Evolutionary conservation across 2,329 filamentous ascomycete genomes (phyloP).

Genomic region (Fusarium albosuccineum): DNA sequence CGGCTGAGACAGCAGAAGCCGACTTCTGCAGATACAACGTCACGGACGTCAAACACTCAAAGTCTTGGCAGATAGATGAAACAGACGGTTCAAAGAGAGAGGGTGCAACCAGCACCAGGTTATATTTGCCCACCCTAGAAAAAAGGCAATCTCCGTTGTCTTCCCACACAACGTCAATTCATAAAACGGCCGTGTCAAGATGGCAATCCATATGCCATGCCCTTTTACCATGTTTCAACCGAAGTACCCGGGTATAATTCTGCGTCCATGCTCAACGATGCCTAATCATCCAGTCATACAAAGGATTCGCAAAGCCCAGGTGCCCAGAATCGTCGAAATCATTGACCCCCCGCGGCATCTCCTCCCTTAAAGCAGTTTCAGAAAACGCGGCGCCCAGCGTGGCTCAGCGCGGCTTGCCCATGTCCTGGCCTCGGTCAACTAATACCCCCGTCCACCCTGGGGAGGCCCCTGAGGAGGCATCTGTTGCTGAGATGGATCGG

Average conservation of each 20-base stretch:
- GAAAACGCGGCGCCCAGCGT: conserved; percentile 5
- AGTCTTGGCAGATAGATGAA: background rate
- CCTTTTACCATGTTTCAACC: conserved; percentile 44
- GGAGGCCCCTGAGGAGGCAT: conserved; percentile 54
- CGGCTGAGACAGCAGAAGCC: too few species aligned
- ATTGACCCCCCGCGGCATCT: conserved; percentile 28
- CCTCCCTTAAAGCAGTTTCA: conserved; percentile 16
- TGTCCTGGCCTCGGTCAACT: conserved; percentile 31
- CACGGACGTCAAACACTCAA: background rate
- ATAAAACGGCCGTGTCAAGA: conserved; percentile 47
- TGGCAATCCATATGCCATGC: conserved; percentile 42
- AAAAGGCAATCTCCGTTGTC: conserved; percentile 25
- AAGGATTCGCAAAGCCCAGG: conserved; percentile 45
- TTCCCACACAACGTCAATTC: conserved; percentile 43
- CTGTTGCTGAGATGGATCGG: conserved; percentile 59
- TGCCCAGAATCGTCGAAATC: conserved; percentile 43
- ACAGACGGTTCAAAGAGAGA: conserved; percentile 11
- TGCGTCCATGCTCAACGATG: conserved; percentile 48
- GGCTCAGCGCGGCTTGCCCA: conserved; percentile 13
- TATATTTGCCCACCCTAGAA: conserved; percentile 24
- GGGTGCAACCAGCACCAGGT: conserved; percentile 35
- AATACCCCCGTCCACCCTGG: conserved; percentile 60
- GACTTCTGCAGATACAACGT: background rate
- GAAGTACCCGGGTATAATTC: conserved; percentile 48
- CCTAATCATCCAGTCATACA: conserved; percentile 45